Percentiles rank a stretch among this genome's conserved stretches.
Evolutionary conservation across 192 early-diverging fungal species (phyloP).

Genomic region (Martensiomyces pterosporus): DNA sequence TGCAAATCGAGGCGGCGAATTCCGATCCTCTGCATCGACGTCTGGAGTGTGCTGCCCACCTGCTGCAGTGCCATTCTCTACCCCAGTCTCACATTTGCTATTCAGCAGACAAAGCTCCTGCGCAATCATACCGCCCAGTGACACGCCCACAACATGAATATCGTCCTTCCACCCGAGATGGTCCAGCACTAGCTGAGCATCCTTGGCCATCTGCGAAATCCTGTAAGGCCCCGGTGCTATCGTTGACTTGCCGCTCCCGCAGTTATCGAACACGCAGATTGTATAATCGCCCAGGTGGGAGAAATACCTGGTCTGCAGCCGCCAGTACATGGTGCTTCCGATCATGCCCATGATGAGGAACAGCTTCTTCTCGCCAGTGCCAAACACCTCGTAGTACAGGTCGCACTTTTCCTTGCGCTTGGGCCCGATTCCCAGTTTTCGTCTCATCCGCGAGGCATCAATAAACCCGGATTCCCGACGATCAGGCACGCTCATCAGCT

Average conservation of each 20-base stretch:
- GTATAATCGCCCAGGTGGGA: slow-evolving; percentile 62
- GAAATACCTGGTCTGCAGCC: slow-evolving; percentile 63
- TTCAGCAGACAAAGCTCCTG: slow-evolving; percentile 60
- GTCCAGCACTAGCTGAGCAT: slow-evolving; percentile 64
- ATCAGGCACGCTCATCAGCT: slow-evolving; percentile 26
- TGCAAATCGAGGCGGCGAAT: too few relatives aligned
- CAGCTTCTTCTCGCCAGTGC: slow-evolving; percentile 64
- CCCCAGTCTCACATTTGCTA: too few relatives aligned
- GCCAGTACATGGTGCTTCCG: slow-evolving; percentile 45
- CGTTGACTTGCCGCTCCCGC: slow-evolving; percentile 62
- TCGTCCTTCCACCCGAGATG: slow-evolving; percentile 67
- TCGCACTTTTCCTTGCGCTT: slow-evolving; percentile 12
- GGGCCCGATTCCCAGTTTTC: slow-evolving; percentile 7
- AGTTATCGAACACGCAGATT: slow-evolving; percentile 79
- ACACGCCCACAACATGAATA: slow-evolving; percentile 77
- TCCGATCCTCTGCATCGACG: background rate
- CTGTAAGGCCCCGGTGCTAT: slow-evolving; percentile 39
- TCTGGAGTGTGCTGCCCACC: too few relatives aligned
- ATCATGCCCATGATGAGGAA: slow-evolving; percentile 69
- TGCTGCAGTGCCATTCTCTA: too few relatives aligned
- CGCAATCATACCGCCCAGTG: slow-evolving; percentile 84
- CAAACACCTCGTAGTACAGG: slow-evolving; percentile 78
- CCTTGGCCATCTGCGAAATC: slow-evolving; percentile 74
- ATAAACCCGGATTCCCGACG: slow-evolving; percentile 11
- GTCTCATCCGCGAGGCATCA: slow-evolving; percentile 12